These are phyloP conservation scores for Ogataea angusta DNA, from an alignment of 805 yeast genomes.

Conservation along the genomic window DNA sequence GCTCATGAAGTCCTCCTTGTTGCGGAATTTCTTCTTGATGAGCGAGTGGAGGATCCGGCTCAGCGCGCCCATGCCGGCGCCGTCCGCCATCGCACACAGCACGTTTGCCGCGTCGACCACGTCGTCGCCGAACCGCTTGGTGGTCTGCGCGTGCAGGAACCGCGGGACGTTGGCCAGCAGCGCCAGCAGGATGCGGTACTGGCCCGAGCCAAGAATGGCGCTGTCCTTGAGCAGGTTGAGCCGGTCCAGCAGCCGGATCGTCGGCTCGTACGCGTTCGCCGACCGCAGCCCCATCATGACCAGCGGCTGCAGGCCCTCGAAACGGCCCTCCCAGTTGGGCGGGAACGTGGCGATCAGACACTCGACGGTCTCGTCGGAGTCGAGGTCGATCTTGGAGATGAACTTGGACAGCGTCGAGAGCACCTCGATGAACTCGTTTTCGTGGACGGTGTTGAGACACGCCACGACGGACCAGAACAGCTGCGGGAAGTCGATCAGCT, in stretches of 20 bases:
- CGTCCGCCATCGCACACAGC: constrained; percentile 58
- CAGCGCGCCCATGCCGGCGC: constrained; percentile 48
- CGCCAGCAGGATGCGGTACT: constrained; percentile 66
- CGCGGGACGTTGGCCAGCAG: constrained; percentile 79
- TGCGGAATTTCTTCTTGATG: constrained; percentile 74
- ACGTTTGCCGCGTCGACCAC: constrained; percentile 51
- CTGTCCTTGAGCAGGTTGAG: constrained; percentile 65
- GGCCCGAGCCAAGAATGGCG: constrained; percentile 72
- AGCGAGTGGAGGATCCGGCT: constrained; percentile 74
- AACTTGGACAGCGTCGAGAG: constrained; percentile 78
- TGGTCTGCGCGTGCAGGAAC: constrained; percentile 75
- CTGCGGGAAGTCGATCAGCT: constrained; percentile 84
- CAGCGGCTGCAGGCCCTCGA: constrained; percentile 80
- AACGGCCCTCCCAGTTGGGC: constrained; percentile 91
- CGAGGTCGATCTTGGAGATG: constrained; percentile 80
- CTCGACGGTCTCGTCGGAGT: constrained; percentile 79
- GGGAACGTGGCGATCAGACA: constrained; percentile 87
- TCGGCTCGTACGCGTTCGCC: constrained; percentile 71
- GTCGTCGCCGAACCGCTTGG: constrained; percentile 47
- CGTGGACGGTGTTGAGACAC: constrained; percentile 83
- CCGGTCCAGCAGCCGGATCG: constrained; percentile 70
- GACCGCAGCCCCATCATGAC: constrained; percentile 84
- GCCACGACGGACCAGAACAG: constrained; percentile 95
- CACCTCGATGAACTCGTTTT: constrained; percentile 87
- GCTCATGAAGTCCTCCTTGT: constrained; percentile 83